Conservation (phyloP, 306 rosid species). For the Fragaria vesca region DNA sequence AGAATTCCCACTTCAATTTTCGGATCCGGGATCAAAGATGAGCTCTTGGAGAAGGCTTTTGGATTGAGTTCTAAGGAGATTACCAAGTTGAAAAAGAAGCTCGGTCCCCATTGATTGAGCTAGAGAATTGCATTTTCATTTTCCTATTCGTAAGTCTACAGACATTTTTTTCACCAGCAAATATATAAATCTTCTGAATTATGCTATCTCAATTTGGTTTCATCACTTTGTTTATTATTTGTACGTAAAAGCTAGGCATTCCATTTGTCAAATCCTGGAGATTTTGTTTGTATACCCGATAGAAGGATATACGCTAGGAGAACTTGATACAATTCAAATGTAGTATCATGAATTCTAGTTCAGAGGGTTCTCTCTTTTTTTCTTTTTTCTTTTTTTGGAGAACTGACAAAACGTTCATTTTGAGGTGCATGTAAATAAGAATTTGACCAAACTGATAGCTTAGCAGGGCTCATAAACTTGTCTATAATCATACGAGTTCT, state of each 20-base stretch:
- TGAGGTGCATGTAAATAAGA: background rate
- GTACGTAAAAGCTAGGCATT: background rate
- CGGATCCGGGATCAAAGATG: slow-evolving; percentile 73
- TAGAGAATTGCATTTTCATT: slow-evolving; percentile 4
- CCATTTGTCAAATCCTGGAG: background rate
- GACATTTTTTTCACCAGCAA: background rate
- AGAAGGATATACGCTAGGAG: background rate
- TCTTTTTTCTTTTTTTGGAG: no score
- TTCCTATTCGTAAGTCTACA: background rate
- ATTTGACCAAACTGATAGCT: background rate
- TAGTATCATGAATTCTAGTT: background rate
- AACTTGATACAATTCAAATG: background rate
- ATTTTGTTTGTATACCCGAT: background rate
- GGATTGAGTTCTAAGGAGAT: slow-evolving; percentile 67
- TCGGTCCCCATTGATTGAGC: slow-evolving; percentile 38
- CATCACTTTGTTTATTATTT: background rate
- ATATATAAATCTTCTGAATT: background rate
- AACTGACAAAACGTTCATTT: background rate
- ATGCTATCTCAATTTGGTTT: background rate
- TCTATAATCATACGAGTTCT: background rate
- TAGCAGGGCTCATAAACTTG: background rate
- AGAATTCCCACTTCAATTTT: slow-evolving; percentile 67
- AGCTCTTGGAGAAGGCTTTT: slow-evolving; percentile 84
- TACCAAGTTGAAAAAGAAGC: slow-evolving; percentile 55
- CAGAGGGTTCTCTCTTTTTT: background rate